Evolutionary conservation across 768 basidiomycete species (phyloP).

Genomic region (Nidularia pulvinata): DNA sequence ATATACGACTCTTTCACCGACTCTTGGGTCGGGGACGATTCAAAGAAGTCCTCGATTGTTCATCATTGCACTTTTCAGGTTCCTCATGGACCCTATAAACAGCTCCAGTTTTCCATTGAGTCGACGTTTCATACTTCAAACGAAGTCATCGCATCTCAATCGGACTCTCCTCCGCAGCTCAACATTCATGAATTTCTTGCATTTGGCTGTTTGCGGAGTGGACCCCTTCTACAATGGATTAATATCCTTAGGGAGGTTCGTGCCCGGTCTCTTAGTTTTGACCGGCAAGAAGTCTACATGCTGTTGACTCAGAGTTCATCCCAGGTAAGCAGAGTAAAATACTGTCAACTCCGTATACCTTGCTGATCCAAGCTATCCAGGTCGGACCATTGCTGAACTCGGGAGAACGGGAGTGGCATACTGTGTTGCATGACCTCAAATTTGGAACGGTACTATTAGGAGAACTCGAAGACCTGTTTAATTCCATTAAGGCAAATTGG

Average conservation of each 20-base stretch:
- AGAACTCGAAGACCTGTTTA: conserved; percentile 30
- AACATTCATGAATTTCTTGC: conserved; percentile 43
- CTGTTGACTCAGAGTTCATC: conserved; percentile 41
- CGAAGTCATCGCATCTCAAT: conserved; percentile 38
- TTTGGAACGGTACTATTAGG: conserved; percentile 35
- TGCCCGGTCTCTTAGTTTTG: conserved; percentile 33
- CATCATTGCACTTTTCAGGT: conserved; percentile 25
- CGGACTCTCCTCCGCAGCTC: conserved; percentile 33
- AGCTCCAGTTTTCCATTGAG: conserved; percentile 31
- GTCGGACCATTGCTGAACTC: background rate
- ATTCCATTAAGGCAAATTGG: conserved; percentile 39
- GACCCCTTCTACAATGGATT: conserved; percentile 44
- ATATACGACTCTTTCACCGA: conserved; percentile 19
- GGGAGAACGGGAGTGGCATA: conserved; percentile 31
- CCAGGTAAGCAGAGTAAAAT: conserved; percentile 29
- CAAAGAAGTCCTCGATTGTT: conserved; percentile 7
- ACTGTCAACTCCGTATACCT: too few relatives aligned
- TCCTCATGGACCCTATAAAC: conserved; percentile 22
- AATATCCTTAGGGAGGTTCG: conserved; percentile 49
- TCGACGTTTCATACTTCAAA: conserved; percentile 39
- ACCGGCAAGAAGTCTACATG: conserved; percentile 32
- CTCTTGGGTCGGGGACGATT: conserved; percentile 12
- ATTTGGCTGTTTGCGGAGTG: conserved; percentile 44
- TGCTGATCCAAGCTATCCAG: background rate
- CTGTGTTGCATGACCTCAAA: conserved; percentile 20